Percentiles rank a stretch among this genome's conserved stretches.
phyloP scores from a whole-genome alignment of 1,284 basidiomycete genomes.

The Lignosus rhinocerotis region DNA sequence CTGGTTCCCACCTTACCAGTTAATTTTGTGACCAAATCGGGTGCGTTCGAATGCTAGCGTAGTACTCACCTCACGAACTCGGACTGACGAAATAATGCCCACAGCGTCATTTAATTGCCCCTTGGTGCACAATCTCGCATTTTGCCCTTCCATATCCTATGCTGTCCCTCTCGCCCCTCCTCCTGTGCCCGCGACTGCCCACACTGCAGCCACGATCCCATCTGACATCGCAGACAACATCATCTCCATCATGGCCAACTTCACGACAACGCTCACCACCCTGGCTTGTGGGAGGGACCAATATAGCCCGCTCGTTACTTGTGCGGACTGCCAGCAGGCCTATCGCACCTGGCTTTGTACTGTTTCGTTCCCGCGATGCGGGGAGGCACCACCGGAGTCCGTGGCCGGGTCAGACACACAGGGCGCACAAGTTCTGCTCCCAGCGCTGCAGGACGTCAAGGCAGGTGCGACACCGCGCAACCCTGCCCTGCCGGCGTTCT shows the following conservation, averaged over 20 bases:
- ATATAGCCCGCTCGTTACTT: conserved; percentile 78
- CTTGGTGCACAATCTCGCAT: conserved; percentile 68
- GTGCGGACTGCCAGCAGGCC: conserved; percentile 71
- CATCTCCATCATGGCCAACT: conserved; percentile 65
- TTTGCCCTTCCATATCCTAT: conserved; percentile 74
- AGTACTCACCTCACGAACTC: too few species aligned
- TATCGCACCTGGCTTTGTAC: conserved; percentile 83
- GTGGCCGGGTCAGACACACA: conserved; percentile 30
- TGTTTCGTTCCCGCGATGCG: conserved; percentile 72
- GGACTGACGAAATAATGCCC: not conserved
- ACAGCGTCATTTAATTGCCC: conserved; percentile 72
- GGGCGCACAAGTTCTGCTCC: conserved; percentile 30
- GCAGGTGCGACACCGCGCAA: conserved; percentile 44
- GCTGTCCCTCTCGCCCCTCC: conserved; percentile 63
- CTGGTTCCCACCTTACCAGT: conserved; percentile 61
- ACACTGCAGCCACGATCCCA: conserved; percentile 58
- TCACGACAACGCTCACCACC: conserved; percentile 69
- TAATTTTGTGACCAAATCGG: conserved; percentile 69
- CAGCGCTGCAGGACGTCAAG: conserved; percentile 45
- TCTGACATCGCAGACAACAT: conserved; percentile 48
- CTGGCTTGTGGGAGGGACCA: conserved; percentile 79
- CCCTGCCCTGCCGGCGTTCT: conserved; percentile 46
- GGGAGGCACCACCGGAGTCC: conserved; percentile 42
- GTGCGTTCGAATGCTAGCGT: conserved; percentile 37
- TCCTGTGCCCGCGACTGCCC: conserved; percentile 40